Conservation (phyloP, 1,284 basidiomycete genomes). For the Paramarasmius palmivorus region DNA sequence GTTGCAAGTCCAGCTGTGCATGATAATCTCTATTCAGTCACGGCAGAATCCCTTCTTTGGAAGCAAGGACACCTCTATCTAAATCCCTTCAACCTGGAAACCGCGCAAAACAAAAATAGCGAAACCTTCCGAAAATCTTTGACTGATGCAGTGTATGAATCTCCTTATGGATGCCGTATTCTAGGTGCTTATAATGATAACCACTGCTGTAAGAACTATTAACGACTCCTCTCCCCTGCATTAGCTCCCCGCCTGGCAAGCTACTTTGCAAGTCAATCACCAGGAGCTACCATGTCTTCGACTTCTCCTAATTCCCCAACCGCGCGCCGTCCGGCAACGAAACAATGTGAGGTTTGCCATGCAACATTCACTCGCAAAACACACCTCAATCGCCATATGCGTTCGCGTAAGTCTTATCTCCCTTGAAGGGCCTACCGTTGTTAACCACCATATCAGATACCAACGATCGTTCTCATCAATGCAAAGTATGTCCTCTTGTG, state of each 20-base stretch:
- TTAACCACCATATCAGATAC: conserved; percentile 31
- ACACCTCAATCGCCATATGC: conserved; percentile 14
- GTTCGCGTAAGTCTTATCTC: conserved; percentile 33
- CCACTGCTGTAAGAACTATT: too few species aligned
- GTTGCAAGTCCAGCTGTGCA: too few species aligned
- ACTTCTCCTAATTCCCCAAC: neutral
- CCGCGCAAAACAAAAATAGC: too few species aligned
- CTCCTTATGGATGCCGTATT: too few species aligned
- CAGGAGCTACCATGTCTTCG: neutral
- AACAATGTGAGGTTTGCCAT: conserved; percentile 2
- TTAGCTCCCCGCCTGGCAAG: neutral
- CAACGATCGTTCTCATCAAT: conserved; percentile 51
- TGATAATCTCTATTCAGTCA: too few species aligned
- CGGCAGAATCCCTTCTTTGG: too few species aligned
- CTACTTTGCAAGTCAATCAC: neutral
- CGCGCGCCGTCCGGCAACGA: neutral
- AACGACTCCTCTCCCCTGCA: too few species aligned
- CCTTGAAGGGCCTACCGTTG: neutral
- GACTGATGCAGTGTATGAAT: too few species aligned
- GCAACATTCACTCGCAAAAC: conserved; percentile 2
- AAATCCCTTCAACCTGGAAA: too few species aligned
- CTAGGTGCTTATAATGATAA: too few species aligned
- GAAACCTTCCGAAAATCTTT: too few species aligned
- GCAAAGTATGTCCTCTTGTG: conserved; percentile 39
- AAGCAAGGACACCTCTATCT: too few species aligned